Conservation (phyloP, 495 filamentous ascomycete genomes). For the Penicillium canescens region DNA sequence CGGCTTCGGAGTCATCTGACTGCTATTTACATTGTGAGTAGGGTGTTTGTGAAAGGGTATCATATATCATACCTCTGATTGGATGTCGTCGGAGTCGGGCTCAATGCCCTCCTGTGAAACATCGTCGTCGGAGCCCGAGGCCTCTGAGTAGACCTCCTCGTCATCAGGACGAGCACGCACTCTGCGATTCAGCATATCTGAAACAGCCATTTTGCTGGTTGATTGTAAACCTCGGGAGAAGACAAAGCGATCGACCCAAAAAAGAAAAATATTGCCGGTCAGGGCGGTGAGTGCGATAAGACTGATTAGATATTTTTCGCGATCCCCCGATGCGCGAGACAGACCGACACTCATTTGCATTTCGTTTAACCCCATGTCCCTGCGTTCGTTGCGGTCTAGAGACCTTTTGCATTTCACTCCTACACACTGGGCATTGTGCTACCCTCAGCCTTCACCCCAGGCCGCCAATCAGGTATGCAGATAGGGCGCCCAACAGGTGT, state of each 20-base stretch:
- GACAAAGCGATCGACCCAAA: constrained; percentile 3
- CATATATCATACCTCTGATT: no score
- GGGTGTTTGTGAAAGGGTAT: no score
- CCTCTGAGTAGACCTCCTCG: constrained; percentile 43
- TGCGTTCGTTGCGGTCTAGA: not conserved
- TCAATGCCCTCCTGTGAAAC: constrained; percentile 19
- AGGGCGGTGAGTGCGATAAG: constrained; percentile 27
- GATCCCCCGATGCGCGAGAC: constrained; percentile 7
- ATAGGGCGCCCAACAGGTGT: no score
- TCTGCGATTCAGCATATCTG: constrained; percentile 56
- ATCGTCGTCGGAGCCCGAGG: constrained; percentile 24
- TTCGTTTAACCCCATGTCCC: not conserved
- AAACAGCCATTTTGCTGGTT: constrained; percentile 39
- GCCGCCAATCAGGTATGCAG: constrained; percentile 2
- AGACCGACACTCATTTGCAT: not conserved
- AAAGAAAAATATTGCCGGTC: constrained; percentile 28
- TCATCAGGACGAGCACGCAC: constrained; percentile 59
- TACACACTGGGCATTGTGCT: not conserved
- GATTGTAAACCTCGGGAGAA: not conserved
- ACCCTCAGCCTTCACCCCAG: not conserved
- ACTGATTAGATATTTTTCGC: constrained; percentile 26
- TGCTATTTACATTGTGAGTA: constrained; percentile 22
- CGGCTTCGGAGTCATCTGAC: constrained; percentile 31
- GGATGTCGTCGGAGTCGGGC: no score
- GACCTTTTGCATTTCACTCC: not conserved